Percentiles rank a stretch among this genome's conserved stretches.
These are phyloP conservation scores for Blastomyces percursus DNA, from an alignment of 2,329 filamentous ascomycete species.

Conservation along the genomic window DNA sequence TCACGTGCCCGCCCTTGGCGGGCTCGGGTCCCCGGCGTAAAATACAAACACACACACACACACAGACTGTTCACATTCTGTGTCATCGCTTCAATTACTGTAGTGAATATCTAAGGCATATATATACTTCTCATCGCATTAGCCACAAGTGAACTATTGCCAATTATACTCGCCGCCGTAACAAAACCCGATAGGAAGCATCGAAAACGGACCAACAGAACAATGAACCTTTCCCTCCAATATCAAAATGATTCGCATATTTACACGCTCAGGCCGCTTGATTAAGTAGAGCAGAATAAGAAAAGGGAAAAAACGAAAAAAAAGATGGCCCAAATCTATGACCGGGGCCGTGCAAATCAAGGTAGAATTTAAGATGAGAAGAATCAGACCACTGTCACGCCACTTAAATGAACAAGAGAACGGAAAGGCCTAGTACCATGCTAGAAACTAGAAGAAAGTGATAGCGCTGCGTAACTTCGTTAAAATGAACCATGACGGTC, in stretches of 20 bases:
- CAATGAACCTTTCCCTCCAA: background rate
- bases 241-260: background rate
- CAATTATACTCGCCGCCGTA: background rate
- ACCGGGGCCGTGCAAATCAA: background rate
- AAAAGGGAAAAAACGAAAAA: background rate
- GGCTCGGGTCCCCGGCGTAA: too few relatives aligned
- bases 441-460: conserved; percentile 3
- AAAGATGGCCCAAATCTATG: background rate
- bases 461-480: conserved; percentile 6
- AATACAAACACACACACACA: too few relatives aligned
- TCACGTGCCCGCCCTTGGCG: too few relatives aligned
- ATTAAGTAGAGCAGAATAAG: background rate
- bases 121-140: background rate
- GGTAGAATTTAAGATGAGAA: background rate
- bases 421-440: background rate
- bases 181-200: background rate
- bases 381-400: background rate
- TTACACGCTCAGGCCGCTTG: background rate
- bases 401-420: background rate
- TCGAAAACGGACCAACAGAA: background rate
- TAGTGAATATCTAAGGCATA: background rate
- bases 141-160: background rate
- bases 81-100: background rate
- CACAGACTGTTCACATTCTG: background rate
- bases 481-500: background rate